Percentiles rank a stretch among this genome's conserved stretches.
phyloP scores from a whole-genome alignment of 495 filamentous ascomycete species.

The Penicillium roqueforti region DNA sequence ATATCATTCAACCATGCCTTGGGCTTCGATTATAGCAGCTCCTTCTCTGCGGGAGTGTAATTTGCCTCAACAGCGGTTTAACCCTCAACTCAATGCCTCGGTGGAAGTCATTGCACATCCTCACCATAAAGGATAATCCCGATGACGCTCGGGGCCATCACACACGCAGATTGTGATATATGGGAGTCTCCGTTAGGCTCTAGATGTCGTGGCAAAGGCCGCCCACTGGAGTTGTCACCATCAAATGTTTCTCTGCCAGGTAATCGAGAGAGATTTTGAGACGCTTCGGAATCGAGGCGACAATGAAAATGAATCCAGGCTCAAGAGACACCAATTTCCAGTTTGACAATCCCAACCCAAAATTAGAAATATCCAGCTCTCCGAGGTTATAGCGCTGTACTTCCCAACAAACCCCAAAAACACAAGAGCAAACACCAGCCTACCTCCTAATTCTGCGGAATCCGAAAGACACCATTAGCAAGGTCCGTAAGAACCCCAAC shows the following conservation, averaged over 20 bases:
- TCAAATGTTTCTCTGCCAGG: background rate
- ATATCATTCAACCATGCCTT: background rate
- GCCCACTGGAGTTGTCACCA: background rate
- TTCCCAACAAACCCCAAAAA: background rate
- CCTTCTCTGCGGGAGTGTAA: background rate
- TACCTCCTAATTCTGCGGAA: constrained; percentile 13
- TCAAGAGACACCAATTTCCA: background rate
- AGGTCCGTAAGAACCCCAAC: constrained; percentile 17
- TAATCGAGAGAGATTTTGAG: background rate
- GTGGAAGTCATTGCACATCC: too few species aligned
- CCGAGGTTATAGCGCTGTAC: background rate
- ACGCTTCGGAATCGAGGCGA: background rate
- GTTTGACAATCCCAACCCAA: background rate
- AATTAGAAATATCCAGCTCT: background rate
- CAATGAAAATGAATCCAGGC: background rate
- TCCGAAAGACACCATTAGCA: constrained; percentile 16
- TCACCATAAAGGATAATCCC: too few species aligned
- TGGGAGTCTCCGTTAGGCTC: background rate
- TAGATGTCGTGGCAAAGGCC: background rate
- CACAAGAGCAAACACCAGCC: background rate
- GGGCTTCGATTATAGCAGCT: background rate
- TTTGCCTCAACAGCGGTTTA: background rate
- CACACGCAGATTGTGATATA: too few species aligned
- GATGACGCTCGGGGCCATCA: too few species aligned
- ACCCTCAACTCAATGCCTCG: too few species aligned